These are phyloP conservation scores for Aspergillus nomiae DNA, from an alignment of 2,329 filamentous ascomycete genomes.

Conservation along the genomic window DNA sequence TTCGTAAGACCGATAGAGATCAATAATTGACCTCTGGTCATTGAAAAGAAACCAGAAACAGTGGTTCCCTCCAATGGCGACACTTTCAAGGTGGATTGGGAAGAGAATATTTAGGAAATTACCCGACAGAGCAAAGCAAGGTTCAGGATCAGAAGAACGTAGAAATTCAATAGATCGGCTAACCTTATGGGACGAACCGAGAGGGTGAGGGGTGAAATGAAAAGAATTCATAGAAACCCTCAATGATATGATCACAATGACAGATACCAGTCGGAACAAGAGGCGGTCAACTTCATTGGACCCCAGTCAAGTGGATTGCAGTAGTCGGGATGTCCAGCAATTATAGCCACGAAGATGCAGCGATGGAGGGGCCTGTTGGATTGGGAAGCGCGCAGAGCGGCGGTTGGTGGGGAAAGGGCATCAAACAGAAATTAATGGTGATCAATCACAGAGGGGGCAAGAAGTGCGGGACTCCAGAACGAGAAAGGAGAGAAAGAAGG, in stretches of 20 bases:
- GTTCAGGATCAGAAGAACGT: background rate
- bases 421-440: background rate
- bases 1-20: slow-evolving; percentile 14
- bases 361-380: background rate
- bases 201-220: background rate
- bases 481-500: background rate
- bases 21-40: background rate
- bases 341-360: background rate
- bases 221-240: background rate
- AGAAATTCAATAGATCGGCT: slow-evolving; percentile 2
- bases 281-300: slow-evolving; percentile 19
- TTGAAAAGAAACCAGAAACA: slow-evolving; percentile 3
- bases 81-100: background rate
- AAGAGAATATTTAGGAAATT: background rate
- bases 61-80: background rate
- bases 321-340: slow-evolving; percentile 1
- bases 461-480: background rate
- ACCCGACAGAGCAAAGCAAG: background rate
- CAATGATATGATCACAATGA: background rate
- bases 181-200: slow-evolving; percentile 14
- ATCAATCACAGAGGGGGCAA: background rate
- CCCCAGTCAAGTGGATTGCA: slow-evolving; percentile 15
- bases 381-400: background rate
- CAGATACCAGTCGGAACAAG: slow-evolving; percentile 1
- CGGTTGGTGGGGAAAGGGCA: background rate